Percentiles rank a stretch among this genome's conserved stretches.
phyloP scores from a whole-genome alignment of 768 basidiomycete genomes.

The Boletus rufocinnamomeus region DNA sequence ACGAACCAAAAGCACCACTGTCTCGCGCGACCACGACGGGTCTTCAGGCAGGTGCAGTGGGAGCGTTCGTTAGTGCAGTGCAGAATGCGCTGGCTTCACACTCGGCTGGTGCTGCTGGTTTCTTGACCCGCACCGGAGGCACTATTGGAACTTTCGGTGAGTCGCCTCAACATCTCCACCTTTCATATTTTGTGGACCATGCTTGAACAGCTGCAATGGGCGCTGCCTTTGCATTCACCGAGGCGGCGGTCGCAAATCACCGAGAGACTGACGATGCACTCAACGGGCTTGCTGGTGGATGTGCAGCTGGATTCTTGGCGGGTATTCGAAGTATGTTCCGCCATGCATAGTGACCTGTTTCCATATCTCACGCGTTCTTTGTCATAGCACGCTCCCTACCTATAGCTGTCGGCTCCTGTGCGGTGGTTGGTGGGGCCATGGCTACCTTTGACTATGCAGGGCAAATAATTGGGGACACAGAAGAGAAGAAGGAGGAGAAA shows the following conservation, averaged over 20 bases:
- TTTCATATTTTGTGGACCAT: slow-evolving; percentile 6
- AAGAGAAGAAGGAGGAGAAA: slow-evolving; percentile 61
- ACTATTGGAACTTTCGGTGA: slow-evolving; percentile 91
- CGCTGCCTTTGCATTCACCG: slow-evolving; percentile 80
- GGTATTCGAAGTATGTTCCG: slow-evolving; percentile 69
- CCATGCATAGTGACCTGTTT: neutral
- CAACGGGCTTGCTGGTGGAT: slow-evolving; percentile 85
- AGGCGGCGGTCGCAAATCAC: slow-evolving; percentile 78
- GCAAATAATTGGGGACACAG: slow-evolving; percentile 50
- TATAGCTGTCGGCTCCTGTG: slow-evolving; percentile 77
- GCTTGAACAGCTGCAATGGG: slow-evolving; percentile 77
- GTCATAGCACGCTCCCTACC: slow-evolving; percentile 78
- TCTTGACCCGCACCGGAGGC: slow-evolving; percentile 83
- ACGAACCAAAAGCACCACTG: slow-evolving; percentile 55
- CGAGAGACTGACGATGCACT: slow-evolving; percentile 76
- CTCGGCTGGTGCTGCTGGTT: slow-evolving; percentile 78
- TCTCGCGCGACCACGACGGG: slow-evolving; percentile 57
- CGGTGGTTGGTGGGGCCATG: slow-evolving; percentile 72
- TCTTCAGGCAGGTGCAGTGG: slow-evolving; percentile 65
- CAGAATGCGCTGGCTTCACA: slow-evolving; percentile 84
- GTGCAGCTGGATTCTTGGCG: slow-evolving; percentile 91
- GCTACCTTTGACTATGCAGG: slow-evolving; percentile 84
- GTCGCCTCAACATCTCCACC: slow-evolving; percentile 26
- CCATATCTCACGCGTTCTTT: slow-evolving; percentile 16
- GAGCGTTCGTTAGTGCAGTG: slow-evolving; percentile 66